Evolutionary conservation across 2,329 filamentous ascomycete species (phyloP), one percentile per base, ranked within the genome.

Genomic region (Claviceps purpurea): DNA sequence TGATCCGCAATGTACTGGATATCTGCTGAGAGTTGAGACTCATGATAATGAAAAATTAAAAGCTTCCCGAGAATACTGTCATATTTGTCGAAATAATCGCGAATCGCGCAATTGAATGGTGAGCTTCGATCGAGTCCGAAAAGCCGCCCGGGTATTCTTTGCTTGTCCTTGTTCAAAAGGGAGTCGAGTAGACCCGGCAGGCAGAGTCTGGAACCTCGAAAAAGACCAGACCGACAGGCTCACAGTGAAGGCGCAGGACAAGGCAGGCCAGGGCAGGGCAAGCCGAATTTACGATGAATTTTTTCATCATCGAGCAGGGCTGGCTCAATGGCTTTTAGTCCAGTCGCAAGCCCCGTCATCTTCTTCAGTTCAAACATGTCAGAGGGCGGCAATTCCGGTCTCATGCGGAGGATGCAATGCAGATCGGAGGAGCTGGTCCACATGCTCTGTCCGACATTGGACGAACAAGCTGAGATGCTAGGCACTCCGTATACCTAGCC

Each of bases 391-490:
- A 26, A 38, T 44, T 24, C 18, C 11, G 16, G 26, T 24, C 42
- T 16, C 42, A 26, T 45, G 24, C 41, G 18, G 24, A 30, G 30
- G 38, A 52, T 18, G 45, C 44, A 46, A 22, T 49, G 39, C 40
- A 41, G 46, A 50, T 50, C 48, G 30, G 30, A 49, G 14, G 43
- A 45, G 43, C 44, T n/a, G 44, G 44, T 13, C 44, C 44, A 47
- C 44, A 47, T 47, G 8, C 30, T 37, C 44, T 46, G 30, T 34
- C 16, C 14, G 24, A 46, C 16, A 34, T 34, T 46, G 16, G 6
- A 34, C 16, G 16, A 8, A 30, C 42, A 24, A 34, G 42, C 16
- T 34, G 44, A 46, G 26, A 46, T 34, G 43, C n/a, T 22, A 45
- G 8, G 22, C 3, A 22, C 22, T 22, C 22, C 22, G 22, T 22